A percentile compares a stretch with the other conserved stretches of the same genome.
Conservation (phyloP, 208 protist genomes). For the Trichomonas gallinae region DNA sequence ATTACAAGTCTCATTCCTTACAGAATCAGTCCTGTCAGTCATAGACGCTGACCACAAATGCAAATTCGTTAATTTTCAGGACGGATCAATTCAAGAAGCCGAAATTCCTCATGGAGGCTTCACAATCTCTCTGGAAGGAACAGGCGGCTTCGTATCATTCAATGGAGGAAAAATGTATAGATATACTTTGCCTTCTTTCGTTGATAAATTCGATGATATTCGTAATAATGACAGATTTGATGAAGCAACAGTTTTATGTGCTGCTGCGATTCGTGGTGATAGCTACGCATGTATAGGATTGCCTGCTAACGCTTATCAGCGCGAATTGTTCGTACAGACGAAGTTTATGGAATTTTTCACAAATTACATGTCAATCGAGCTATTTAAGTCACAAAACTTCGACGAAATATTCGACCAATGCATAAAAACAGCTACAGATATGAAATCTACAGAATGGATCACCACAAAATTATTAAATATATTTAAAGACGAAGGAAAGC, state of each 20-base stretch:
- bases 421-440: neutral
- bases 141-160: neutral
- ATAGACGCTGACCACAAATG: neutral
- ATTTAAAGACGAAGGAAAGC: neutral
- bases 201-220: neutral
- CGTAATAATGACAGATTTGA: neutral
- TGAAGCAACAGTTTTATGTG: neutral
- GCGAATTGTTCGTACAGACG: neutral
- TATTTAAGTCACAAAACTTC: neutral
- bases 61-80: neutral
- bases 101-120: neutral
- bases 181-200: neutral
- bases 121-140: neutral
- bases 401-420: neutral
- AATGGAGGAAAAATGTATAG: neutral
- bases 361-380: neutral
- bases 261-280: neutral
- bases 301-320: neutral
- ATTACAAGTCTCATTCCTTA: neutral
- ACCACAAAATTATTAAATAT: neutral
- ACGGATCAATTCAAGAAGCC: neutral
- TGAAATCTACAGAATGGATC: neutral
- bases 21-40: neutral
- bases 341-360: neutral
- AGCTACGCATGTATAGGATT: neutral